Base-by-base conservation (phyloP, 2,329 filamentous ascomycete species). In the Monilinia polystroma region DNA sequence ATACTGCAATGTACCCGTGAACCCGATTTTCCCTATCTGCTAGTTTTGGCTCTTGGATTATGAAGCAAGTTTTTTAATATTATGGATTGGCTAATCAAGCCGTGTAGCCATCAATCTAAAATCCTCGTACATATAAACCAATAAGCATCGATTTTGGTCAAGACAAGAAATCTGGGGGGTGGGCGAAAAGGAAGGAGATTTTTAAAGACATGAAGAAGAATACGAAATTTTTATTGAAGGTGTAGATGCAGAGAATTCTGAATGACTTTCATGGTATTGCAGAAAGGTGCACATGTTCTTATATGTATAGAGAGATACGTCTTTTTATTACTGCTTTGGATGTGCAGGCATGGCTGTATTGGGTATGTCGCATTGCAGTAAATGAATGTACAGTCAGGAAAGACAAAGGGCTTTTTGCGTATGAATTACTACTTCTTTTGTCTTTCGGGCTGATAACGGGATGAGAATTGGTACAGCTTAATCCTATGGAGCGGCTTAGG, bases 221-320 rank as follows among this genome's bases (percentile, higher is more conserved):
- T 51, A 18, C 58, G 45, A 51, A 51, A 26, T 38, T 41, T 12
- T n/a, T 7, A 11, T 38, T 26, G 45, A 60, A 26, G 32, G 35
- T 26, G 12, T 23, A 10, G 16, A 51, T 26, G 45, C 58, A 38
- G 26, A 47, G 51, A 51, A 38, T 29, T 20, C 32, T 12, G 58
- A 38, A 60, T 60, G 58, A 51, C 58, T 38, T 26, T 38, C 2
- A 14, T 32, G 8, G 26, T 4, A 18, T 32, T 20, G n/a, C 11
- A n/a, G 10, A 51, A 60, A 38, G n/a, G 58, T 20, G 58, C 58
- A 60, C 58, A 60, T 60, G 58, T 20, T 38, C 58, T 60, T 26
- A 23, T 60, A 12, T 51, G 51, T 60, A 60, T 60, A 51, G 58
- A 16, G 20, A 51, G 51, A 45, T 60, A 45, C 32, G 32, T 35